A percentile compares a stretch with the other conserved stretches of the same genome.
Conservation (phyloP, 768 basidiomycete genomes). For the Xerocomellus amylosporus region DNA sequence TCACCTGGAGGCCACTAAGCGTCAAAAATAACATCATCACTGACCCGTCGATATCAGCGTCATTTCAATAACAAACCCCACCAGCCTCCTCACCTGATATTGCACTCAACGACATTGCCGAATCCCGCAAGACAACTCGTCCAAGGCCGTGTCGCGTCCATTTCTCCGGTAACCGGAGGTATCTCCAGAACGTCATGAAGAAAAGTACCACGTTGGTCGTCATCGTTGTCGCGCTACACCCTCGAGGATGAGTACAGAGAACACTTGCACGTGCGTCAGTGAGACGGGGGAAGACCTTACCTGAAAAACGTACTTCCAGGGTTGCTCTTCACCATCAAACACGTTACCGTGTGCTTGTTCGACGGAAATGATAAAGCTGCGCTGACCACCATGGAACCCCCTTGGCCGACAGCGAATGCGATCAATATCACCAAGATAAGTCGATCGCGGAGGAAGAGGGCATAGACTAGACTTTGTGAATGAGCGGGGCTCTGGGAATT, state of each 20-base stretch:
- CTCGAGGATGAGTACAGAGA: neutral
- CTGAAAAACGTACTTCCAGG: slow-evolving; percentile 19
- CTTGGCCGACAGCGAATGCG: slow-evolving; percentile 6
- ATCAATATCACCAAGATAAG: slow-evolving; percentile 10
- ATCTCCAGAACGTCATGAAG: slow-evolving; percentile 22
- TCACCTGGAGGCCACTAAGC: slow-evolving; percentile 11
- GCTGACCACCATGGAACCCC: slow-evolving; percentile 18
- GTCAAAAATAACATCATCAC: slow-evolving; percentile 20
- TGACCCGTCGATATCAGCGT: neutral
- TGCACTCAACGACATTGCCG: neutral
- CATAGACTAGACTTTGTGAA: slow-evolving; percentile 12
- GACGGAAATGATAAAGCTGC: slow-evolving; percentile 9
- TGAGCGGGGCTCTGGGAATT: neutral
- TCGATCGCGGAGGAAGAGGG: slow-evolving; percentile 12
- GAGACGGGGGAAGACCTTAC: neutral
- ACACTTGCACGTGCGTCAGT: neutral
- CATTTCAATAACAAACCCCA: neutral
- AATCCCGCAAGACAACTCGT: slow-evolving; percentile 18
- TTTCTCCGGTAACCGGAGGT: slow-evolving; percentile 6
- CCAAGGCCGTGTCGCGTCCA: slow-evolving; percentile 6
- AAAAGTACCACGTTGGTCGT: slow-evolving; percentile 9
- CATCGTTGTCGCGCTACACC: slow-evolving; percentile 18
- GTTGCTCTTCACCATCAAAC: slow-evolving; percentile 12
- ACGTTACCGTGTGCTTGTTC: slow-evolving; percentile 13
- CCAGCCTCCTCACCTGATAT: slow-evolving; percentile 13